Conservation (phyloP, 2,329 filamentous ascomycete genomes). For the Aschersonia sp. region DNA sequence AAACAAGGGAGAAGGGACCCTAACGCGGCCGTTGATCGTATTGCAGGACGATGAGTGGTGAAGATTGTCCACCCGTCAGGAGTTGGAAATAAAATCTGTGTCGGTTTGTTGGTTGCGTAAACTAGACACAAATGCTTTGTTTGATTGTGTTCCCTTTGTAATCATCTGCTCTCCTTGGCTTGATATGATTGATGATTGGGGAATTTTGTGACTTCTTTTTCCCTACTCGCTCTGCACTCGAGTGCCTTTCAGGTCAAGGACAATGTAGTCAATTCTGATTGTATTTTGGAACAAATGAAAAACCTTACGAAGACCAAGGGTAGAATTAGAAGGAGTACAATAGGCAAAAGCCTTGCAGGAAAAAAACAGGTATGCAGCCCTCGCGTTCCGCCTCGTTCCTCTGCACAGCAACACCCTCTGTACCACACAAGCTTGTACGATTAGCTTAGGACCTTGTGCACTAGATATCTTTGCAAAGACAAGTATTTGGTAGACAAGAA, state of each 20-base stretch:
- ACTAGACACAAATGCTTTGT: background rate
- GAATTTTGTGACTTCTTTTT: slow-evolving; percentile 6
- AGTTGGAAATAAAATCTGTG: no score
- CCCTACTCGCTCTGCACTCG: slow-evolving; percentile 19
- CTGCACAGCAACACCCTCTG: slow-evolving; percentile 17
- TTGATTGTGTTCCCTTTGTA: background rate
- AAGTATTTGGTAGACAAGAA: no score
- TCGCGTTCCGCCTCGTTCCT: slow-evolving; percentile 21
- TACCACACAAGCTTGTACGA: slow-evolving; percentile 12
- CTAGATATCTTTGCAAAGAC: no score
- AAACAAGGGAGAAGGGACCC: background rate
- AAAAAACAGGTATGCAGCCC: slow-evolving; percentile 11
- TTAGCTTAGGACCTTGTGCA: slow-evolving; percentile 9
- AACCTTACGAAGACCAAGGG: slow-evolving; percentile 18
- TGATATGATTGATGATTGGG: slow-evolving; percentile 6
- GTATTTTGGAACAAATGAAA: slow-evolving; percentile 22
- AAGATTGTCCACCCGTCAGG: no score
- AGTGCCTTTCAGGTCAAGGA: slow-evolving; percentile 22
- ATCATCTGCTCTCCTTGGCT: slow-evolving; percentile 1
- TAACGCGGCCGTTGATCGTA: background rate
- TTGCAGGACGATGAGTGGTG: no score
- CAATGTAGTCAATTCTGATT: slow-evolving; percentile 39
- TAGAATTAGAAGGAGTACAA: slow-evolving; percentile 23
- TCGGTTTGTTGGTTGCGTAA: no score
- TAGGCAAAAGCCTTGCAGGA: slow-evolving; percentile 19